A percentile compares a stretch with the other conserved stretches of the same genome.
phyloP scores from a whole-genome alignment of 2,329 filamentous ascomycete species.

The Fusarium pseudoanthophilum region DNA sequence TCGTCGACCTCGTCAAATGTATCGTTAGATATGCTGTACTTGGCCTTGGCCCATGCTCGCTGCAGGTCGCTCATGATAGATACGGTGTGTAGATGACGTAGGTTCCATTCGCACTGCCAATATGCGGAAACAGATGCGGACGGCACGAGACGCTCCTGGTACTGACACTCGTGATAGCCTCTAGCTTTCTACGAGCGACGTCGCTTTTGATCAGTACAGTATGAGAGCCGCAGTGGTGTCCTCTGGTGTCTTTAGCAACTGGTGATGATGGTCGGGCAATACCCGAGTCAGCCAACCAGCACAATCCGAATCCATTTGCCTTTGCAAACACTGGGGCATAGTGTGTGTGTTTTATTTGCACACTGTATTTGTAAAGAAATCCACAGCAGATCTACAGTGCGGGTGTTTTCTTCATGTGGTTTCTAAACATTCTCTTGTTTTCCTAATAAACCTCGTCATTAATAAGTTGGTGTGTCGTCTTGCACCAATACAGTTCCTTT shows the following conservation, averaged over 20 bases:
- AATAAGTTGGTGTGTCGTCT: background rate
- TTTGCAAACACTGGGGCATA: conserved; percentile 33
- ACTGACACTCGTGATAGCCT: conserved; percentile 9
- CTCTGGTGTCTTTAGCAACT: conserved; percentile 21
- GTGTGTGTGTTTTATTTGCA: background rate
- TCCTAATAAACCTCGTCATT: background rate
- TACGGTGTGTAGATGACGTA: conserved; percentile 31
- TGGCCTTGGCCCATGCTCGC: conserved; percentile 80
- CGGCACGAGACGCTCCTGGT: conserved; percentile 4
- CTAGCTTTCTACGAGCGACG: background rate
- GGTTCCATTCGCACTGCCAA: conserved; percentile 27
- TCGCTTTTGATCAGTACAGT: conserved; percentile 11
- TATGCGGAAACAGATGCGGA: background rate
- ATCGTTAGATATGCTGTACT: conserved; percentile 68
- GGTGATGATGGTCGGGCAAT: conserved; percentile 32
- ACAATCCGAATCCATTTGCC: conserved; percentile 14
- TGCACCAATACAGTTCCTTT: no score
- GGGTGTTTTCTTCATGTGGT: background rate
- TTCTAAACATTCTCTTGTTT: background rate
- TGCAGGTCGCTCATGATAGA: conserved; percentile 81
- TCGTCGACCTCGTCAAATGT: conserved; percentile 64
- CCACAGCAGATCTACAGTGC: background rate
- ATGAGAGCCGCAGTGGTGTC: background rate
- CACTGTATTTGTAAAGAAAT: background rate
- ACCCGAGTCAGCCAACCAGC: conserved; percentile 26